Conservation (phyloP, 2,329 filamentous ascomycete genomes). For the Exophiala oligosperma region DNA sequence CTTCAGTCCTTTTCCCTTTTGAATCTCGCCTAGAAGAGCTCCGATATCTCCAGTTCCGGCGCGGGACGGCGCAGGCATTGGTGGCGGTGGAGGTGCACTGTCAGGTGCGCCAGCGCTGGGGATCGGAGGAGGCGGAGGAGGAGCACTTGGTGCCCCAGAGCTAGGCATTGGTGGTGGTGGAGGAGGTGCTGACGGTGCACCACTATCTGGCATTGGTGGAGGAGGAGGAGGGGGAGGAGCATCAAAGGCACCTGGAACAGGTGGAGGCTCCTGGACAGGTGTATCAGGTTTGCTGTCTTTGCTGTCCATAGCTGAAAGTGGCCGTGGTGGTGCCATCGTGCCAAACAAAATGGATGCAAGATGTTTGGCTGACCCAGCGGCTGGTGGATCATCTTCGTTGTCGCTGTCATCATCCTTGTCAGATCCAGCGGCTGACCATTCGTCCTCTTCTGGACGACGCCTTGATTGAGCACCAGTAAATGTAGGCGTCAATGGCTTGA, state of each 20-base stretch:
- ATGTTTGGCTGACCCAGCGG: conserved; percentile 82
- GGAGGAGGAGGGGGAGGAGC: conserved; percentile 25
- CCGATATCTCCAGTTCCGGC: conserved; percentile 49
- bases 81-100: conserved; percentile 36
- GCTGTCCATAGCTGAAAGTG: conserved; percentile 69
- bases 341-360: conserved; percentile 94
- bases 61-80: conserved; percentile 36
- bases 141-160: conserved; percentile 43
- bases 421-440: conserved; percentile 80
- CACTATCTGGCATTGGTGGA: conserved; percentile 33
- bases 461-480: conserved; percentile 51
- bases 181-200: conserved; percentile 32
- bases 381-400: conserved; percentile 73
- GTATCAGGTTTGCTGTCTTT: conserved; percentile 47
- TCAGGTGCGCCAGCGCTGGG: conserved; percentile 42
- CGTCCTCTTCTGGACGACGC: conserved; percentile 66
- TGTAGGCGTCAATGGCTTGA: conserved; percentile 53
- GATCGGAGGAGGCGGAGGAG: conserved; percentile 45
- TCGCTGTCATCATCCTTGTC: conserved; percentile 70
- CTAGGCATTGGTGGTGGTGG: conserved; percentile 40
- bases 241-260: conserved; percentile 46
- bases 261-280: conserved; percentile 48
- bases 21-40: conserved; percentile 78
- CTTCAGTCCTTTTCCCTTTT: conserved; percentile 73
- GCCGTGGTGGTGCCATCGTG: conserved; percentile 91